Percentiles rank a stretch among this genome's conserved stretches.
phyloP scores from a whole-genome alignment of 2,329 filamentous ascomycete species.

The Sporothrix humicola region DNA sequence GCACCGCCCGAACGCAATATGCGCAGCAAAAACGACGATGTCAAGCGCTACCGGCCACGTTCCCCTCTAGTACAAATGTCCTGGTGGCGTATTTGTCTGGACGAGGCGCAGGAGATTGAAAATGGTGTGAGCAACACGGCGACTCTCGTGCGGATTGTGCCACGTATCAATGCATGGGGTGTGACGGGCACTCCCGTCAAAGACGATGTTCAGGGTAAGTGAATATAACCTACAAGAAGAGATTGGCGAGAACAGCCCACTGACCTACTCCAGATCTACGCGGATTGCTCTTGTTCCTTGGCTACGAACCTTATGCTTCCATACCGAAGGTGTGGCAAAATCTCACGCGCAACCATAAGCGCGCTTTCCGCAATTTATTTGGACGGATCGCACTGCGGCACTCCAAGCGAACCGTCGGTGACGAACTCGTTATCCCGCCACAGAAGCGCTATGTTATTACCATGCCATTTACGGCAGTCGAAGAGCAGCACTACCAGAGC shows the following conservation, averaged over 20 bases:
- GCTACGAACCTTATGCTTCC: constrained; percentile 75
- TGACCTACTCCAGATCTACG: constrained; percentile 64
- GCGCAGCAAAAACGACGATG: constrained; percentile 54
- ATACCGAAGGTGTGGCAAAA: constrained; percentile 69
- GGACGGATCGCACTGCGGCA: constrained; percentile 77
- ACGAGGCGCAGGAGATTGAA: constrained; percentile 92
- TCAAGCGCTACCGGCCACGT: constrained; percentile 67
- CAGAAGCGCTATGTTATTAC: constrained; percentile 89
- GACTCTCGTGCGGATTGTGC: constrained; percentile 76
- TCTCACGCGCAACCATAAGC: constrained; percentile 65
- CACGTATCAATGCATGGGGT: constrained; percentile 86
- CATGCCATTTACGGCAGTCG: constrained; percentile 86
- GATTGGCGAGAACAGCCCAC: not conserved
- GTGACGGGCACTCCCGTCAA: constrained; percentile 90
- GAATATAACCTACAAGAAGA: not conserved
- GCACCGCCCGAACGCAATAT: constrained; percentile 71
- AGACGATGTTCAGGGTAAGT: constrained; percentile 54
- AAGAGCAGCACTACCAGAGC: constrained; percentile 85
- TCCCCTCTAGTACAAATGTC: constrained; percentile 80
- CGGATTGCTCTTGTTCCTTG: constrained; percentile 80
- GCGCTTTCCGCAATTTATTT: constrained; percentile 72
- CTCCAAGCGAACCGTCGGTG: constrained; percentile 78
- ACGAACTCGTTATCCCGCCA: constrained; percentile 77
- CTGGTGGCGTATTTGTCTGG: constrained; percentile 85
- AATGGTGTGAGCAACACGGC: constrained; percentile 85